A percentile compares a stretch with the other conserved stretches of the same genome.
These are phyloP conservation scores for Myriosclerotinia curreyana DNA, from an alignment of 2,329 filamentous ascomycete genomes.

Conservation along the genomic window DNA sequence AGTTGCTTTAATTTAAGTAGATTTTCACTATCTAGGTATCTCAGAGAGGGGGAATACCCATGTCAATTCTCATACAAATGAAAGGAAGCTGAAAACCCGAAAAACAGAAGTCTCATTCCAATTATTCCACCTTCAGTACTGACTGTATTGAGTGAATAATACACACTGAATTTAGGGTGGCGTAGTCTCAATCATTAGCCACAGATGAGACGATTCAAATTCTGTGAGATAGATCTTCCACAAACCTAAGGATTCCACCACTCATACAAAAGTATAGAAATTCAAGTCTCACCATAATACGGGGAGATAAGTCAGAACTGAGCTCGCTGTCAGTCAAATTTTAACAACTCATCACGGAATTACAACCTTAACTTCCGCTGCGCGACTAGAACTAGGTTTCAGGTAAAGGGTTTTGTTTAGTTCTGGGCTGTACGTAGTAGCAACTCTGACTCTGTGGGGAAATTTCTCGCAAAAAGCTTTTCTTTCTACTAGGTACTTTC, in stretches of 20 bases:
- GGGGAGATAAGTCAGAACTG: not conserved
- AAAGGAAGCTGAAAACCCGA: not conserved
- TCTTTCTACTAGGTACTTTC: not conserved
- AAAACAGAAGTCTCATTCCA: not conserved
- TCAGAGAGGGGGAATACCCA: not conserved
- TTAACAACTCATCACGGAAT: conserved; percentile 18
- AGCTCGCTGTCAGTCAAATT: not conserved
- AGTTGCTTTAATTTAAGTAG: conserved; percentile 16
- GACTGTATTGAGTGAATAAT: not conserved
- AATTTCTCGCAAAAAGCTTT: not conserved
- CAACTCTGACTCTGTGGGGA: not conserved
- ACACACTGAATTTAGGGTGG: not conserved
- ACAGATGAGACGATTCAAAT: conserved; percentile 1
- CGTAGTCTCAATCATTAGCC: not conserved
- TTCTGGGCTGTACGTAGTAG: no score
- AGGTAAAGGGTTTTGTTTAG: not conserved
- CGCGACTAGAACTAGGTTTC: not conserved
- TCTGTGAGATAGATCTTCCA: not conserved
- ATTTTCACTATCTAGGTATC: not conserved
- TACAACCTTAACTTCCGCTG: not conserved
- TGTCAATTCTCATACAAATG: not conserved
- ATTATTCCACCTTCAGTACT: not conserved
- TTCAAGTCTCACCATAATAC: conserved; percentile 3
- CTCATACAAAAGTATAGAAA: not conserved
- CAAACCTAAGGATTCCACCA: not conserved